Conservation (phyloP, 2,329 filamentous ascomycete genomes). For the Cercospora sojina region DNA sequence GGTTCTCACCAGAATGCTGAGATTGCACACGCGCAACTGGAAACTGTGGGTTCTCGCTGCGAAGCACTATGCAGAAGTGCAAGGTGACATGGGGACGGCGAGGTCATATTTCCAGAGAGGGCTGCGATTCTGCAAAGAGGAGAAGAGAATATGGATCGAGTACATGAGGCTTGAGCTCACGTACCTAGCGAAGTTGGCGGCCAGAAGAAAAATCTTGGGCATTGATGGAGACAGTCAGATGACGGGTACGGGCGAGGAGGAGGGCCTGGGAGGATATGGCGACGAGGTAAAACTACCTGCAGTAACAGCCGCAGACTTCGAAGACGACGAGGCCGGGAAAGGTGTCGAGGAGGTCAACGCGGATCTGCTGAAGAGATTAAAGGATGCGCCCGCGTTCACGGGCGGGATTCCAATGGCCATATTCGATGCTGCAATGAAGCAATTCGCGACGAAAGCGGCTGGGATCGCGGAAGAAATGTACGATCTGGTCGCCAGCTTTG, state of each 20-base stretch:
- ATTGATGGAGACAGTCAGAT: conserved; percentile 53
- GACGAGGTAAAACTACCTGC: conserved; percentile 59
- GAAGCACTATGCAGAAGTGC: conserved; percentile 70
- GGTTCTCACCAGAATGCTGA: conserved; percentile 66
- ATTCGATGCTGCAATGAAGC: conserved; percentile 80
- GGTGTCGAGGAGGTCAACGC: conserved; percentile 52
- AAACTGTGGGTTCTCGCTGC: conserved; percentile 84
- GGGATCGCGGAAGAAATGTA: conserved; percentile 75
- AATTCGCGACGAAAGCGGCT: conserved; percentile 64
- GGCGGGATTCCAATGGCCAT: conserved; percentile 94
- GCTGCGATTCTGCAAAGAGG: conserved; percentile 79
- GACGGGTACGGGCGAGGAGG: conserved; percentile 42
- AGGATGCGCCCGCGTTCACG: conserved; percentile 74
- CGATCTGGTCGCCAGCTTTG: conserved; percentile 71
- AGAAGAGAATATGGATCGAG: conserved; percentile 76
- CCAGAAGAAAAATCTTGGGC: conserved; percentile 66
- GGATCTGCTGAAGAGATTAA: conserved; percentile 61
- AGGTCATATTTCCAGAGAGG: conserved; percentile 85
- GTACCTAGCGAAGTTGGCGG: conserved; percentile 79
- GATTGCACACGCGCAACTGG: conserved; percentile 80
- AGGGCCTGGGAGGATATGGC: conserved; percentile 46
- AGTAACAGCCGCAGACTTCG: conserved; percentile 63
- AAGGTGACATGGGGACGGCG: conserved; percentile 84
- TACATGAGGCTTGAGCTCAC: conserved; percentile 91
- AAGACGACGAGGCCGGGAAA: conserved; percentile 44